Evolutionary conservation across 2,329 filamentous ascomycete species (phyloP).

Genomic region (Didymella segeticola): DNA sequence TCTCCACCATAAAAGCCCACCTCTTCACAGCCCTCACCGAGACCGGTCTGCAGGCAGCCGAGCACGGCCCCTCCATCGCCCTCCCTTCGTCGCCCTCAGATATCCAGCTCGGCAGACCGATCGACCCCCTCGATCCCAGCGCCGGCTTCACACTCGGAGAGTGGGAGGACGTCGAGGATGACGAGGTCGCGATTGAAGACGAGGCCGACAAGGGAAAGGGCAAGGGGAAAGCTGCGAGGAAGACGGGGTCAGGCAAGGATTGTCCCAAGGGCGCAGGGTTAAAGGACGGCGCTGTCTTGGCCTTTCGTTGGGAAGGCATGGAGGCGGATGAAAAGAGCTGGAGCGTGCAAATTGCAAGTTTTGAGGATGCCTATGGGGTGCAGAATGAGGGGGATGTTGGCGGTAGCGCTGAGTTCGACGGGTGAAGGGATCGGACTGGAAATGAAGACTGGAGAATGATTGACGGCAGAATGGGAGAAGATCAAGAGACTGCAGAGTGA

Average conservation of each 20-base stretch:
- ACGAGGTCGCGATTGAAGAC: slow-evolving; percentile 42
- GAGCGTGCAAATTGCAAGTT: slow-evolving; percentile 46
- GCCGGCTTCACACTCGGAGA: slow-evolving; percentile 49
- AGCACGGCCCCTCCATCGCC: slow-evolving; percentile 41
- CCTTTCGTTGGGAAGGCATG: slow-evolving; percentile 43
- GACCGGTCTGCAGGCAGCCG: slow-evolving; percentile 42
- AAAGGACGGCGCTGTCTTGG: slow-evolving; percentile 45
- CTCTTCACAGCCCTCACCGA: slow-evolving; percentile 53
- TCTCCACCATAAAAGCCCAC: slow-evolving; percentile 50
- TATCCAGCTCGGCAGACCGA: slow-evolving; percentile 51
- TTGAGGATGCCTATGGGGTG: slow-evolving; percentile 47
- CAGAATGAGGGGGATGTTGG: slow-evolving; percentile 43
- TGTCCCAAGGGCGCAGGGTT: slow-evolving; percentile 47
- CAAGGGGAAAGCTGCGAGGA: slow-evolving; percentile 16
- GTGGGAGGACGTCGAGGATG: slow-evolving; percentile 44
- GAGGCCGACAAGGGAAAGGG: slow-evolving; percentile 43
- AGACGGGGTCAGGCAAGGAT: slow-evolving; percentile 23
- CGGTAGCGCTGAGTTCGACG: slow-evolving; percentile 38
- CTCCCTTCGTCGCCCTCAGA: slow-evolving; percentile 50
- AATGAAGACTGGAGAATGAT: background rate
- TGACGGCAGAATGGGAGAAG: too few species aligned
- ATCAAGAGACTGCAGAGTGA: too few species aligned
- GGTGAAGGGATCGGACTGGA: too few species aligned
- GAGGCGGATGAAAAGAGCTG: slow-evolving; percentile 34
- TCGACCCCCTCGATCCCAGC: slow-evolving; percentile 41